Percentiles rank a stretch among this genome's conserved stretches.
Evolutionary conservation across 2,329 filamentous ascomycete species (phyloP).

Genomic region (Spiromastix sp.): DNA sequence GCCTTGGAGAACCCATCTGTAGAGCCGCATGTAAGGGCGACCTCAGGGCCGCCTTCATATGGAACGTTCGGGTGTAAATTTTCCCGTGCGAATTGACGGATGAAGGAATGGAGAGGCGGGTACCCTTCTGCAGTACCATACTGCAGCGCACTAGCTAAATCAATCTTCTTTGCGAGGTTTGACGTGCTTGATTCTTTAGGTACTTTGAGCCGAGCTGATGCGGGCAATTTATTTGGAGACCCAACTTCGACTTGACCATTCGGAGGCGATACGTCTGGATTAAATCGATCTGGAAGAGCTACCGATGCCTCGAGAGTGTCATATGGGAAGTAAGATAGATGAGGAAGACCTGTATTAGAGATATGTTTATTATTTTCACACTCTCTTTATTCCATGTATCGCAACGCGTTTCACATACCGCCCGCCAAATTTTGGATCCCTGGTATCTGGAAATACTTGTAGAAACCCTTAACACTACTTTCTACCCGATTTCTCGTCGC

Average conservation of each 20-base stretch:
- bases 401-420: constrained; percentile 28
- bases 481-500: constrained; percentile 53
- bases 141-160: constrained; percentile 71
- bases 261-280: constrained; percentile 47
- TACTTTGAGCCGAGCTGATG: constrained; percentile 51
- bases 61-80: constrained; percentile 73
- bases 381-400: constrained; percentile 1
- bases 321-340: constrained; percentile 75
- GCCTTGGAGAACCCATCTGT: constrained; percentile 80
- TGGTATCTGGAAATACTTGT: constrained; percentile 66
- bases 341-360: constrained; percentile 57
- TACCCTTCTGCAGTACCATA: constrained; percentile 80
- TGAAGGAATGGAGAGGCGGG: constrained; percentile 63
- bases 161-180: constrained; percentile 60
- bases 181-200: constrained; percentile 54
- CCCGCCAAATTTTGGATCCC: constrained; percentile 53
- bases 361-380: constrained; percentile 7
- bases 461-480: constrained; percentile 68
- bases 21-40: constrained; percentile 68
- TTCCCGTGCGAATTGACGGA: constrained; percentile 67
- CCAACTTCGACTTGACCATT: constrained; percentile 23
- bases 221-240: constrained; percentile 22
- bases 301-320: constrained; percentile 79
- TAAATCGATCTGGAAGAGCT: constrained; percentile 55
- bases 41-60: constrained; percentile 64